phyloP scores from a whole-genome alignment of 2,329 filamentous ascomycete genomes.

The Fusarium newnesense region DNA sequence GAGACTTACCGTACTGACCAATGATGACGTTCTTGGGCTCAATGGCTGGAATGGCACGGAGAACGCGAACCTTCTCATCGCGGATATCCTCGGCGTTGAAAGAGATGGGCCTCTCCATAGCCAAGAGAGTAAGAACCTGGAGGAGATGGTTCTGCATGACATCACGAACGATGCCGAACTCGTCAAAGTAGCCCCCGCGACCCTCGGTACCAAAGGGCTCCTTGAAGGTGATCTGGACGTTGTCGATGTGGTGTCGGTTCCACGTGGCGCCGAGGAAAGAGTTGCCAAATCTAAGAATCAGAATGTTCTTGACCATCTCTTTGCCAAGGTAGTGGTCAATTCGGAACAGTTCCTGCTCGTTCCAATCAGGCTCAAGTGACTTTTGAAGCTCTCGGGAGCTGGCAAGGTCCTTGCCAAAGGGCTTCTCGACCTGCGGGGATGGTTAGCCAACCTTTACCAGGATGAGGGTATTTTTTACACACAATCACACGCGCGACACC shows the following conservation, averaged over 20 bases:
- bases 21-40: constrained; percentile 99
- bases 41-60: constrained; percentile 91
- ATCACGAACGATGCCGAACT: constrained; percentile 99
- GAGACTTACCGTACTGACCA: constrained; percentile 95
- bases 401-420: constrained; percentile 95
- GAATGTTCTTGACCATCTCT: constrained; percentile 99
- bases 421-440: constrained; percentile 86
- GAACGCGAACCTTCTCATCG: constrained; percentile 97
- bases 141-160: constrained; percentile 99
- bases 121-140: constrained; percentile 93
- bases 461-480: constrained; percentile 9
- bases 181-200: constrained; percentile 97
- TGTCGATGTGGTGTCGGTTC: constrained; percentile 99
- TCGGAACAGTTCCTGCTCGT: constrained; percentile 97
- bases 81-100: constrained; percentile 98
- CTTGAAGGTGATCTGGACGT: constrained; percentile 99
- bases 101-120: constrained; percentile 98
- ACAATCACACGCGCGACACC: constrained; percentile 96
- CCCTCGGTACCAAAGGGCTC: constrained; percentile 99
- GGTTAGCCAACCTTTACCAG: constrained; percentile 28
- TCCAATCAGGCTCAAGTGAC: constrained; percentile 97
- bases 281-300: constrained; percentile 97
- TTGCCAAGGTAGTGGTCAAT: constrained; percentile 99
- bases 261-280: constrained; percentile 98
- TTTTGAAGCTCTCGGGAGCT: constrained; percentile 96